These are phyloP conservation scores for Kregervanrija fluxuum DNA, from an alignment of 805 yeast genomes.

Conservation along the genomic window DNA sequence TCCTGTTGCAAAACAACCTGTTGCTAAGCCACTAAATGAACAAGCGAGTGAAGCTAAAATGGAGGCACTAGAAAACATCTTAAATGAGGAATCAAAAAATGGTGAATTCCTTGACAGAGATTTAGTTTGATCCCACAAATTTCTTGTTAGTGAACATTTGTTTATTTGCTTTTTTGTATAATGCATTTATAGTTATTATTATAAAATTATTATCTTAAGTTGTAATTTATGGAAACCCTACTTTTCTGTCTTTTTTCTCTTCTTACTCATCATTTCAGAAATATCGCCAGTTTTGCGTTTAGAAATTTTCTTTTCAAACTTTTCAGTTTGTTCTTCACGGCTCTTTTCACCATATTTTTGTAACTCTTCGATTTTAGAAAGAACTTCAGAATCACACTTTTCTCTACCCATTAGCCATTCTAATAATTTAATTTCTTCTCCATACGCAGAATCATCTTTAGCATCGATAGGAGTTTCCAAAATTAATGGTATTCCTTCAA, in stretches of 20 bases:
- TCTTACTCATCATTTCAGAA: conserved; percentile 16
- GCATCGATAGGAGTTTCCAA: conserved; percentile 73
- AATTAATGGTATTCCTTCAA: conserved; percentile 67
- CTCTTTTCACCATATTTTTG: conserved; percentile 58
- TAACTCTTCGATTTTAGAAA: conserved; percentile 41
- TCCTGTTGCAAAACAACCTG: conserved; percentile 20
- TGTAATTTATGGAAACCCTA: not conserved
- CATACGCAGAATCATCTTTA: conserved; percentile 61
- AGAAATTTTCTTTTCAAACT: conserved; percentile 49
- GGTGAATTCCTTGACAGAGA: not conserved
- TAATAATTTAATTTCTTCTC: conserved; percentile 73
- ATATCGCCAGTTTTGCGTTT: conserved; percentile 20
- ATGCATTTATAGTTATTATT: too few relatives aligned
- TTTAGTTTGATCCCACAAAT: too few relatives aligned
- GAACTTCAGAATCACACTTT: conserved; percentile 47
- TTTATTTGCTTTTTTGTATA: too few relatives aligned
- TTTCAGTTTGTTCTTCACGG: conserved; percentile 59
- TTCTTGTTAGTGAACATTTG: too few relatives aligned
- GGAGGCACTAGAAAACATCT: conserved; percentile 1
- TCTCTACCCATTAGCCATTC: conserved; percentile 69
- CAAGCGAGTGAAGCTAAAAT: conserved; percentile 16
- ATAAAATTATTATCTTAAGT: too few relatives aligned
- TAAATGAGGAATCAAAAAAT: conserved; percentile 2
- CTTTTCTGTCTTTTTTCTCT: conserved; percentile 14
- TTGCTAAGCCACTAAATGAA: conserved; percentile 22